These are phyloP conservation scores for Anthracocystis panici-leucophaei DNA, from an alignment of 1,284 basidiomycete species.

Conservation along the genomic window DNA sequence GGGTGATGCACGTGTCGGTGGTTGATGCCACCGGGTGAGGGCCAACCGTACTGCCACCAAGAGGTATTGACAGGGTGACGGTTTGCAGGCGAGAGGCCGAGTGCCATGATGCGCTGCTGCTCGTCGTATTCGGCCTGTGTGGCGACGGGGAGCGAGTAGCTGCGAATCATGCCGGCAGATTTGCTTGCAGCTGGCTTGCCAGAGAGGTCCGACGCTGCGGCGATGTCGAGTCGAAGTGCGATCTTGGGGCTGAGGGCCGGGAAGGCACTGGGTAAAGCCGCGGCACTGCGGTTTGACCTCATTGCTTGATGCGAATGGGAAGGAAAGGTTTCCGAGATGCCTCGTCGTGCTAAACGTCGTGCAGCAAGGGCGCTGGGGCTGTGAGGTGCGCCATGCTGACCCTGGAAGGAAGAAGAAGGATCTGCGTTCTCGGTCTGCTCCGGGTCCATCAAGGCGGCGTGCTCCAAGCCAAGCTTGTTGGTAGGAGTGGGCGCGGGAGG, in stretches of 20 bases:
- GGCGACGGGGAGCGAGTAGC: constrained; percentile 62
- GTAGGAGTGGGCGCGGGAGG: constrained; percentile 20
- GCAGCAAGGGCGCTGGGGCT: constrained; percentile 28
- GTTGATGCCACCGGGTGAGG: constrained; percentile 44
- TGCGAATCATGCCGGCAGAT: constrained; percentile 52
- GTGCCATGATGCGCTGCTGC: constrained; percentile 53
- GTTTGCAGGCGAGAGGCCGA: constrained; percentile 36
- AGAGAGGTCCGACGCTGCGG: constrained; percentile 24
- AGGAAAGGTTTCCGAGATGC: constrained; percentile 31
- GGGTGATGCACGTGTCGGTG: constrained; percentile 31
- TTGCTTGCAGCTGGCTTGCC: constrained; percentile 14
- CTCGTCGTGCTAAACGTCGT: constrained; percentile 32
- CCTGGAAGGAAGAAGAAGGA: background rate
- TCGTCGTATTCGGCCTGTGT: constrained; percentile 60
- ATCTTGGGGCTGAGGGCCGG: constrained; percentile 16
- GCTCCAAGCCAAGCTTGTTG: constrained; percentile 8
- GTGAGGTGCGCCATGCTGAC: background rate
- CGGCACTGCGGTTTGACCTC: constrained; percentile 10
- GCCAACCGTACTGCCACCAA: constrained; percentile 54
- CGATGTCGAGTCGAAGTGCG: constrained; percentile 37
- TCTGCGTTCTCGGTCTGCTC: constrained; percentile 28
- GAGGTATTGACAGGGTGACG: constrained; percentile 28
- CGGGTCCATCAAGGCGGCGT: constrained; percentile 2
- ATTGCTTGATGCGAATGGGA: constrained; percentile 9
- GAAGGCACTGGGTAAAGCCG: background rate